Evolutionary conservation across 148 eudicot species (phyloP).

Genomic region (Rhododendron molle): DNA sequence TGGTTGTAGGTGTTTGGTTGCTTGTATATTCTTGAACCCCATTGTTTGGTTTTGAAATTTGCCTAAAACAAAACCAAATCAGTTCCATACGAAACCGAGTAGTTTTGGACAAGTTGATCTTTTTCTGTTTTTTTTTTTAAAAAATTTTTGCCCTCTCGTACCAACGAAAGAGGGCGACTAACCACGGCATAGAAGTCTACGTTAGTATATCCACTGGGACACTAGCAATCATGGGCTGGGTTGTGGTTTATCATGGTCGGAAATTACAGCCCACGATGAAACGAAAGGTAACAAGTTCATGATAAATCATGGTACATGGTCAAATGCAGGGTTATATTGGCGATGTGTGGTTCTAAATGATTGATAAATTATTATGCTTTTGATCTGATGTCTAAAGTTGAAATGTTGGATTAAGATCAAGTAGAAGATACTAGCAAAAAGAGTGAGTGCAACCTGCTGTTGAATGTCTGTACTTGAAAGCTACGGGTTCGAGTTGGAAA

Average conservation of each 20-base stretch:
- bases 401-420: not conserved
- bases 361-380: too few relatives aligned
- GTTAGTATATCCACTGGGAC: not conserved
- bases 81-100: not conserved
- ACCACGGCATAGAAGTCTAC: not conserved
- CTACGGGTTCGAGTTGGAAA: not conserved
- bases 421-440: not conserved
- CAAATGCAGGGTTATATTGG: not conserved
- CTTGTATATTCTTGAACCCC: not conserved
- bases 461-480: not conserved
- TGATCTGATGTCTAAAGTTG: too few relatives aligned
- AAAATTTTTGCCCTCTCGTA: not conserved
- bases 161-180: too few relatives aligned
- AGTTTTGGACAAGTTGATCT: not conserved
- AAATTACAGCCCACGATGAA: not conserved
- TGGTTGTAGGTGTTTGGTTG: not conserved
- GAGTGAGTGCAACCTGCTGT: not conserved
- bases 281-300: not conserved
- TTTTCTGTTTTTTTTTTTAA: too few relatives aligned
- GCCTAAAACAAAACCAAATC: not conserved
- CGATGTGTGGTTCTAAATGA: not conserved
- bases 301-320: not conserved
- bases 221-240: not conserved
- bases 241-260: not conserved
- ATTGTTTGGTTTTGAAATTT: not conserved